A percentile compares a stretch with the other conserved stretches of the same genome.
Evolutionary conservation across 1,284 basidiomycete species (phyloP).

Genomic region (Coriolopsis trogii): DNA sequence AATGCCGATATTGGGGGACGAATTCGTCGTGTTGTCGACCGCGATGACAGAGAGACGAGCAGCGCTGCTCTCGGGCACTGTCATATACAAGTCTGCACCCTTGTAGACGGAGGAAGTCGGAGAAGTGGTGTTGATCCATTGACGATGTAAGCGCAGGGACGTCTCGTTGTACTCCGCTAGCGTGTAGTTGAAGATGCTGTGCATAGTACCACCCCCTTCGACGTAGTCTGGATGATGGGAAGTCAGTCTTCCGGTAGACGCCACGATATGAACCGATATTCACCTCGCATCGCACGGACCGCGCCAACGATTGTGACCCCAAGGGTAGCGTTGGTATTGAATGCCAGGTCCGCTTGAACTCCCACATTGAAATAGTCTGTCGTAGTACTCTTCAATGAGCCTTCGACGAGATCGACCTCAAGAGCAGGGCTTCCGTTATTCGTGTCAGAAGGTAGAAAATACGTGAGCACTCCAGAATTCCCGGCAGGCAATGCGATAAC

Average conservation of each 20-base stretch:
- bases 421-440: conserved; percentile 19
- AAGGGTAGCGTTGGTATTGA: conserved; percentile 39
- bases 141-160: conserved; percentile 39
- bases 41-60: conserved; percentile 34
- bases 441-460: conserved; percentile 36
- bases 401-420: conserved; percentile 24
- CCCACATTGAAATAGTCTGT: conserved; percentile 40
- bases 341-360: conserved; percentile 37
- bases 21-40: conserved; percentile 32
- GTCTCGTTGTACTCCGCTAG: conserved; percentile 36
- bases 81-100: conserved; percentile 32
- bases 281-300: conserved; percentile 41
- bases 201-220: conserved; percentile 38
- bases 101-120: conserved; percentile 30
- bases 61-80: conserved; percentile 27
- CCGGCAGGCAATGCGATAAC: conserved; percentile 46
- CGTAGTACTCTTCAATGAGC: conserved; percentile 27
- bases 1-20: conserved; percentile 37
- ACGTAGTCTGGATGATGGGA: conserved; percentile 26
- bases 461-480: conserved; percentile 42
- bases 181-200: conserved; percentile 48
- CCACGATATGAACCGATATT: too few relatives aligned
- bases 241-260: background rate
- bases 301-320: conserved; percentile 44
- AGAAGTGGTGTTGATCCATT: conserved; percentile 44